A percentile compares a stretch with the other conserved stretches of the same genome.
These are phyloP conservation scores for Lepraria neglecta DNA, from an alignment of 495 filamentous ascomycete genomes.

Conservation along the genomic window DNA sequence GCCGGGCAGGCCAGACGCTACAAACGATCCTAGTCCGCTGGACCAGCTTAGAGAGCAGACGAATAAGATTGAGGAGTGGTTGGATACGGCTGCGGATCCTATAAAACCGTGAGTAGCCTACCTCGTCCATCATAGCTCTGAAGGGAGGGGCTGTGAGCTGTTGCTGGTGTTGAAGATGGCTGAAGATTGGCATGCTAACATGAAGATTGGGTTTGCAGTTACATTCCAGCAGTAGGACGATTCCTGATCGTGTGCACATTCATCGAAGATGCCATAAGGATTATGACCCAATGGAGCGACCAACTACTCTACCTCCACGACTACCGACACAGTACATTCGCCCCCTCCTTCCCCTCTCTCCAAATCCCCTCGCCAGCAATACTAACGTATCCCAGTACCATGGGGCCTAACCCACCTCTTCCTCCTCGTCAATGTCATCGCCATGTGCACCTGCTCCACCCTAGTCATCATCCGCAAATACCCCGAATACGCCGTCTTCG, in stretches of 20 bases:
- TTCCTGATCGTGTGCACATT: conserved; percentile 99
- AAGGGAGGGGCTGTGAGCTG: neutral
- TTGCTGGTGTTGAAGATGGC: neutral
- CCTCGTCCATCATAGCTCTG: conserved; percentile 10
- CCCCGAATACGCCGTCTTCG: conserved; percentile 84
- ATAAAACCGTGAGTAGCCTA: conserved; percentile 80
- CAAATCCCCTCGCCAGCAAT: conserved; percentile 14
- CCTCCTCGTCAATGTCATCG: conserved; percentile 82
- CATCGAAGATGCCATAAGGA: conserved; percentile 90
- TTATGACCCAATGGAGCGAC: conserved; percentile 96
- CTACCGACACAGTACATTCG: conserved; percentile 79
- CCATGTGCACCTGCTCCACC: conserved; percentile 75
- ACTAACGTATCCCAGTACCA: conserved; percentile 55
- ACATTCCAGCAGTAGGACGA: conserved; percentile 88
- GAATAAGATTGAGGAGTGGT: conserved; percentile 92
- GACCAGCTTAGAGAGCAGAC: conserved; percentile 91
- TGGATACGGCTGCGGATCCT: conserved; percentile 84
- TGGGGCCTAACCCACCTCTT: conserved; percentile 88
- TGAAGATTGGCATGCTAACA: conserved; percentile 17
- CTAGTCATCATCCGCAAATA: conserved; percentile 87
- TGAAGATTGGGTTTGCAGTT: conserved; percentile 46
- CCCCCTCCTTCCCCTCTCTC: conserved; percentile 18
- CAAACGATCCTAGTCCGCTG: conserved; percentile 75
- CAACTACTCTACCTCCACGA: conserved; percentile 89
- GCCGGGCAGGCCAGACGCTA: conserved; percentile 53